phyloP scores from a whole-genome alignment of 1,284 basidiomycete species.

The Mrakiaceae sp. region DNA sequence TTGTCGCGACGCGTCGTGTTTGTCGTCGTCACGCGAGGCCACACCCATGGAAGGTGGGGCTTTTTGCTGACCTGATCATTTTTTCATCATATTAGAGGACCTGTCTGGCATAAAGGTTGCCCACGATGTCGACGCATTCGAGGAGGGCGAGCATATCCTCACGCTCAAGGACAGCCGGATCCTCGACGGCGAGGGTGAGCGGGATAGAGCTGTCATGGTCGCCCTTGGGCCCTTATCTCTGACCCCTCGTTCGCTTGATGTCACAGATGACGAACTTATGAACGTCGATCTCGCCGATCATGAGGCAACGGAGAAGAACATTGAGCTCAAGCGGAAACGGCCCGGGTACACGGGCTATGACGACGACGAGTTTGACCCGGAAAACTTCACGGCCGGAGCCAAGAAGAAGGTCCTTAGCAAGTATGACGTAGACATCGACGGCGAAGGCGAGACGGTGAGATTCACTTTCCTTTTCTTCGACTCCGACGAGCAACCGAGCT shows the following conservation, averaged over 20 bases:
- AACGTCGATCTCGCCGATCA: conserved; percentile 85
- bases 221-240: too few species aligned
- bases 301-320: conserved; percentile 63
- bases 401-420: conserved; percentile 80
- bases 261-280: conserved; percentile 86
- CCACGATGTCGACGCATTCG: conserved; percentile 83
- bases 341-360: conserved; percentile 91
- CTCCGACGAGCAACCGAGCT: background rate
- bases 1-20: background rate
- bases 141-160: conserved; percentile 85
- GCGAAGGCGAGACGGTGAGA: conserved; percentile 52
- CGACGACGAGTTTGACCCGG: conserved; percentile 71
- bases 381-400: conserved; percentile 43
- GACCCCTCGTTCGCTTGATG: background rate
- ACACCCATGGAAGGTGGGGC: too few species aligned
- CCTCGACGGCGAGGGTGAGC: conserved; percentile 76
- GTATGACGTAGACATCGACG: conserved; percentile 82
- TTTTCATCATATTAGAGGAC: conserved; percentile 40
- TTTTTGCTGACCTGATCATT: background rate
- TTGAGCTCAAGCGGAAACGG: conserved; percentile 78
- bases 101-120: conserved; percentile 86
- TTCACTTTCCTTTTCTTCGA: background rate
- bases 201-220: too few species aligned
- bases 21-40: too few species aligned
- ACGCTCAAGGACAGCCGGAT: conserved; percentile 92